phyloP scores from a whole-genome alignment of 164 flowering plant species.

The Chimonanthus salicifolius region DNA sequence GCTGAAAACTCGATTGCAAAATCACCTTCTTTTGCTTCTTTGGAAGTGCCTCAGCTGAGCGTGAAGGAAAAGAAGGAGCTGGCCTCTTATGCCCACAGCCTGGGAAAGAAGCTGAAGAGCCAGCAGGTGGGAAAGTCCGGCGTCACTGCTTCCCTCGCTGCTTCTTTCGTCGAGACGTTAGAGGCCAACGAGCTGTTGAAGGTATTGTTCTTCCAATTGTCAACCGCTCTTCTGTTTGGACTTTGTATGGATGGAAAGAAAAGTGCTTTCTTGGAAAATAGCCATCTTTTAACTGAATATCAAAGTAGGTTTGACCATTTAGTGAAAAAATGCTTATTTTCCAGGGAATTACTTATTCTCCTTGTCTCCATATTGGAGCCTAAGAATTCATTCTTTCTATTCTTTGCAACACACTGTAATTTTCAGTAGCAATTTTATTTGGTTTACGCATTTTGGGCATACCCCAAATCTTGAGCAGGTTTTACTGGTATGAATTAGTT shows the following conservation, averaged over 20 bases:
- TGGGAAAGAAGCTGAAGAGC: slow-evolving; percentile 78
- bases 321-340: neutral
- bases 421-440: no score
- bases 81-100: slow-evolving; percentile 69
- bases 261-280: no score
- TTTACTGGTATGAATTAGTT: no score
- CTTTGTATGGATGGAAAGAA: no score
- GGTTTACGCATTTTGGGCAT: no score
- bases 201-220: slow-evolving; percentile 30
- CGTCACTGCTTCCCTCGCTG: slow-evolving; percentile 56
- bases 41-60: slow-evolving; percentile 20
- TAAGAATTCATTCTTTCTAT: no score
- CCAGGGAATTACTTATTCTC: no score
- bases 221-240: neutral
- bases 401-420: no score
- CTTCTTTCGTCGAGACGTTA: slow-evolving; percentile 67
- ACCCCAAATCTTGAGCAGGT: no score
- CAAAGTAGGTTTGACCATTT: no score
- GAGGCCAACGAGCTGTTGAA: slow-evolving; percentile 89
- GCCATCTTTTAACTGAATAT: no score
- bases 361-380: no score
- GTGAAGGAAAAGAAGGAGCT: slow-evolving; percentile 85
- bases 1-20: neutral
- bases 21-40: neutral
- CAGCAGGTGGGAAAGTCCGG: slow-evolving; percentile 93